These are phyloP conservation scores for Ruellia speciosa DNA, from an alignment of 305 asterid genomes.

Conservation along the genomic window DNA sequence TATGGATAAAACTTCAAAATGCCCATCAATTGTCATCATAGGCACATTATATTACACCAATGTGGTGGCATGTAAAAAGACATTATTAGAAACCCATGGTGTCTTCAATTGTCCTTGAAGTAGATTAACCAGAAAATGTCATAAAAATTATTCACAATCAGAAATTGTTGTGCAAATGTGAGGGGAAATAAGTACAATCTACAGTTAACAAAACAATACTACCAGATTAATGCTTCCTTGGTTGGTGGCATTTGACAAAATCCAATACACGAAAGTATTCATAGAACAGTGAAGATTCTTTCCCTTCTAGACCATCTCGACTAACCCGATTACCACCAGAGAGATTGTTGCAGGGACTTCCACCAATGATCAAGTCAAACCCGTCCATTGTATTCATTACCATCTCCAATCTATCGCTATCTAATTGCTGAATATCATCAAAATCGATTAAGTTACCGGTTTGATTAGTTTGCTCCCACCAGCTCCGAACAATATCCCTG, in stretches of 20 bases:
- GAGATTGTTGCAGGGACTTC: slow-evolving; percentile 65
- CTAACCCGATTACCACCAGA: slow-evolving; percentile 63
- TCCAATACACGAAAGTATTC: slow-evolving; percentile 47
- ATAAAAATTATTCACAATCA: too few species aligned
- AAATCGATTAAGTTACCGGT: slow-evolving; percentile 35
- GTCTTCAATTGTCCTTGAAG: too few species aligned
- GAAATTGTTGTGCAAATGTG: too few species aligned
- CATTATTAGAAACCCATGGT: too few species aligned
- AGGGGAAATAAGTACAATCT: too few species aligned
- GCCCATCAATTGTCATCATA: too few species aligned
- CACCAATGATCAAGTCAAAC: slow-evolving; percentile 51
- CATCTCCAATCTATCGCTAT: slow-evolving; percentile 25
- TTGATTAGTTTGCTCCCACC: slow-evolving; percentile 74
- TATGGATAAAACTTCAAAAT: too few species aligned
- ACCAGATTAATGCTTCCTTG: too few species aligned
- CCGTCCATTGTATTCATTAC: slow-evolving; percentile 30
- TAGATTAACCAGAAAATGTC: too few species aligned
- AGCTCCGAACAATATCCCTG: slow-evolving; percentile 49
- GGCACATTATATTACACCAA: too few species aligned
- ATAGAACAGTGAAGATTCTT: slow-evolving; percentile 42
- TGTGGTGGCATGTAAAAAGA: too few species aligned
- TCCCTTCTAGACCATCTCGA: slow-evolving; percentile 61
- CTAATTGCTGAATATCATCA: slow-evolving; percentile 41
- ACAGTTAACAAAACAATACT: too few species aligned
- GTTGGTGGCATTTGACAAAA: slow-evolving; percentile 21